Evolutionary conservation across 164 flowering plant genomes (phyloP).

Genomic region (Buxus sempervirens): DNA sequence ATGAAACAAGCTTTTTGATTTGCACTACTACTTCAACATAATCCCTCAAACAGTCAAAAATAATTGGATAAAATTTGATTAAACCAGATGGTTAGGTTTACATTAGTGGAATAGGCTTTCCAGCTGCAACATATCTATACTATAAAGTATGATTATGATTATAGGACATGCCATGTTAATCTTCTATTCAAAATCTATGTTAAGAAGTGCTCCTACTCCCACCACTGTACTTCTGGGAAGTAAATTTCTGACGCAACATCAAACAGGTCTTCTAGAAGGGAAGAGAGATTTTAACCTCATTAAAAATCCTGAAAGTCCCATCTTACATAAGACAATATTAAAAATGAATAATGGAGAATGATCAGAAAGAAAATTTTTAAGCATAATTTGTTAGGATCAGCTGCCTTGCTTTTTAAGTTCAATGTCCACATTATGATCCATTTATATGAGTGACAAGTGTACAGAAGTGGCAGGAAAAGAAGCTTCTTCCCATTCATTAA

Average conservation of each 20-base stretch:
- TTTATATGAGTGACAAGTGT: neutral
- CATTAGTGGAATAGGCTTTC: neutral
- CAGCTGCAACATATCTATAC: neutral
- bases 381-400: neutral
- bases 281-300: neutral
- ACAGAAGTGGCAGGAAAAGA: neutral
- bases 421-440: neutral
- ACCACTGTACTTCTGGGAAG: neutral
- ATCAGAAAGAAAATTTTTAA: neutral
- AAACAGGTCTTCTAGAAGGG: neutral
- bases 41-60: neutral
- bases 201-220: neutral
- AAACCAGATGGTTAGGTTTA: too few relatives aligned
- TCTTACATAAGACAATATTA: too few relatives aligned
- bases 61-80: too few relatives aligned
- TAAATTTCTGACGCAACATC: neutral
- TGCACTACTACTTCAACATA: neutral
- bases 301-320: neutral
- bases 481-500: neutral
- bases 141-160: too few relatives aligned
- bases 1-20: neutral
- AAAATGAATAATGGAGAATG: neutral
- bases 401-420: neutral
- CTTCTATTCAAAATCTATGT: too few relatives aligned
- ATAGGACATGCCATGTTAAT: too few relatives aligned